Conservation (phyloP, 1,284 basidiomycete genomes). For the Malassezia furfur region DNA sequence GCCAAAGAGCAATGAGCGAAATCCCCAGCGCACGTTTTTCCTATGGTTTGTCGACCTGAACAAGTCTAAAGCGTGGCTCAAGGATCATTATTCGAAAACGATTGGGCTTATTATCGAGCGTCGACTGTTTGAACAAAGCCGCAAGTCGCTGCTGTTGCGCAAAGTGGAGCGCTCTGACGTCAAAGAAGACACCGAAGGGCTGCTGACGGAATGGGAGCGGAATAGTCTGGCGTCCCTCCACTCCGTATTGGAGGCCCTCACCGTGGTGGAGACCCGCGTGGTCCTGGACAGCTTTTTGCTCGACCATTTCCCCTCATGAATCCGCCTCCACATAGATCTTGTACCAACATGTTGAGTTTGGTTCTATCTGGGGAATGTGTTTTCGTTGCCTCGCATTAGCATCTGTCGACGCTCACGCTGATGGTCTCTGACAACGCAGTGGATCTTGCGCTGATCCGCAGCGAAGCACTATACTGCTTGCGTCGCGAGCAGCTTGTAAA, state of each 20-base stretch:
- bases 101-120: constrained; percentile 27
- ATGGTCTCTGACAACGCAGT: background rate
- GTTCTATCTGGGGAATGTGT: background rate
- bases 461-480: constrained; percentile 15
- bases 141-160: constrained; percentile 25
- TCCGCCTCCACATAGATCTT: constrained; percentile 3
- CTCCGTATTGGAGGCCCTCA: constrained; percentile 21
- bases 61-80: constrained; percentile 38
- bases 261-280: constrained; percentile 28
- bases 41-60: constrained; percentile 44
- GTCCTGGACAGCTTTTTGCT: constrained; percentile 31
- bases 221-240: constrained; percentile 24
- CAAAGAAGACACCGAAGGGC: constrained; percentile 26
- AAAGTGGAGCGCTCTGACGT: constrained; percentile 41
- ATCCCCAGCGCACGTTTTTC: constrained; percentile 43
- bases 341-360: background rate
- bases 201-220: constrained; percentile 34
- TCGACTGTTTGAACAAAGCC: constrained; percentile 31
- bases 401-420: background rate
- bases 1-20: constrained; percentile 42
- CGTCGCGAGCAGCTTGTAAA: constrained; percentile 14
- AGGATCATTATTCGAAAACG: constrained; percentile 41
- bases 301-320: constrained; percentile 17
- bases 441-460: constrained; percentile 14
- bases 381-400: background rate